These are phyloP conservation scores for Penicillium roqueforti DNA, from an alignment of 495 filamentous ascomycete genomes.

Conservation along the genomic window DNA sequence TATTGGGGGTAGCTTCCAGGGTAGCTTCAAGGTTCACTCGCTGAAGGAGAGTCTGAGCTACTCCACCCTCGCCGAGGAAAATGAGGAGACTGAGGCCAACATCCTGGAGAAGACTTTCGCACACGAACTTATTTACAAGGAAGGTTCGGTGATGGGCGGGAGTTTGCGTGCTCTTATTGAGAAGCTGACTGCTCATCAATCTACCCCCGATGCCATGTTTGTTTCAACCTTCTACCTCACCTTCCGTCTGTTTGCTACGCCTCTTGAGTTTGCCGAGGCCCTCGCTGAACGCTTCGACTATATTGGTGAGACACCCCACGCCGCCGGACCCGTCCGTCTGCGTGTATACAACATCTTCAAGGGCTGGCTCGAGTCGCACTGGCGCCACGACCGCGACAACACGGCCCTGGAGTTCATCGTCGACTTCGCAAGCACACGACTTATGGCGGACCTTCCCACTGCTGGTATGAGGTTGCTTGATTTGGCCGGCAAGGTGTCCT, in stretches of 20 bases:
- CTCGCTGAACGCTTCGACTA: constrained; percentile 91
- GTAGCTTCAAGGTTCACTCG: constrained; percentile 38
- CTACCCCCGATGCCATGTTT: constrained; percentile 88
- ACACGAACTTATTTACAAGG: constrained; percentile 90
- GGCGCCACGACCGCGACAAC: constrained; percentile 76
- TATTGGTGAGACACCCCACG: constrained; percentile 68
- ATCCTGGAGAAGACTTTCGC: constrained; percentile 80
- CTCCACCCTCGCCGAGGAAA: constrained; percentile 64
- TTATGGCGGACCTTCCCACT: constrained; percentile 63
- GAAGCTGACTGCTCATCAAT: constrained; percentile 86
- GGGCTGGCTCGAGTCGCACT: constrained; percentile 94
- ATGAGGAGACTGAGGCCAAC: constrained; percentile 73
- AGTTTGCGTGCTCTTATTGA: constrained; percentile 90
- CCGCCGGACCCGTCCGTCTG: constrained; percentile 75
- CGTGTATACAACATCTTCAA: constrained; percentile 97
- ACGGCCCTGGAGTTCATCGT: constrained; percentile 70
- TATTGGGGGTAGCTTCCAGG: constrained; percentile 34
- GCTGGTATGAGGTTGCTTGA: constrained; percentile 77
- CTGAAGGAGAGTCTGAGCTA: constrained; percentile 56
- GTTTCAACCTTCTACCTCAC: constrained; percentile 95
- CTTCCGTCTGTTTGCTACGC: constrained; percentile 90
- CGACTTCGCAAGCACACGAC: constrained; percentile 69
- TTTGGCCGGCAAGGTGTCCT: constrained; percentile 76
- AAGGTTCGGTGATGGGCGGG: constrained; percentile 90
- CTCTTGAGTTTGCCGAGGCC: constrained; percentile 70